Conservation (phyloP, 1,284 basidiomycete species). For the Leccinum huronense region DNA sequence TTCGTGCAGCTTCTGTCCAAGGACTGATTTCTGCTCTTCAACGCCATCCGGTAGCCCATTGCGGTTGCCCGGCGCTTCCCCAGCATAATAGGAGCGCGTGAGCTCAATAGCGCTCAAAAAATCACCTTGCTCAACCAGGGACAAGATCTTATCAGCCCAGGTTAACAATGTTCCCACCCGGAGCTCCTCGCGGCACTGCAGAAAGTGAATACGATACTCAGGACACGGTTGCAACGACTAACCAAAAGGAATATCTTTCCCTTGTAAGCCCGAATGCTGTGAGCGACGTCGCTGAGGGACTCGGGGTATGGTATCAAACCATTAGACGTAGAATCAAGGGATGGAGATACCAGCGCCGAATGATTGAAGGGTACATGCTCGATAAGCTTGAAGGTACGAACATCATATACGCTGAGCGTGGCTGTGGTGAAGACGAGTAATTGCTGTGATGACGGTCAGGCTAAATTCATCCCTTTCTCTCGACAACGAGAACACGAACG, state of each 20-base stretch:
- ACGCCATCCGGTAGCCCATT: constrained; percentile 81
- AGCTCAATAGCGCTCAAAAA: constrained; percentile 91
- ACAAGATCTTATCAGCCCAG: constrained; percentile 93
- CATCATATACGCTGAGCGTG: constrained; percentile 71
- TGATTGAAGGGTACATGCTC: constrained; percentile 61
- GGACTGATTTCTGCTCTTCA: constrained; percentile 56
- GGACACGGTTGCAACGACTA: constrained; percentile 35
- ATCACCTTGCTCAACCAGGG: constrained; percentile 82
- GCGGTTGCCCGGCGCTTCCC: constrained; percentile 79
- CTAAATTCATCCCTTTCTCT: constrained; percentile 5
- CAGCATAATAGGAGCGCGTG: constrained; percentile 82
- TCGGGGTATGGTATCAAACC: constrained; percentile 49
- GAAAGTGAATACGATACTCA: constrained; percentile 9
- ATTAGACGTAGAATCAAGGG: constrained; percentile 46
- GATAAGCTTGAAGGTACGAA: constrained; percentile 51
- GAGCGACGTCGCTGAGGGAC: constrained; percentile 56
- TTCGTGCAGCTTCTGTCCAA: constrained; percentile 77
- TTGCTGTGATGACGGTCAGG: constrained; percentile 48
- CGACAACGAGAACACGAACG: constrained; percentile 52
- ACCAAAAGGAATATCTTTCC: constrained; percentile 91
- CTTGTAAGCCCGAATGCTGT: constrained; percentile 82
- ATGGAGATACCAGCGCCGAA: constrained; percentile 53
- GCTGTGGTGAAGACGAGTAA: constrained; percentile 55
- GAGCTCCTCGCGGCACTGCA: constrained; percentile 65
- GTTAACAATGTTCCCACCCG: constrained; percentile 86